A percentile compares a stretch with the other conserved stretches of the same genome.
These are phyloP conservation scores for Fusarium globosum DNA, from an alignment of 2,329 filamentous ascomycete species.

Conservation along the genomic window DNA sequence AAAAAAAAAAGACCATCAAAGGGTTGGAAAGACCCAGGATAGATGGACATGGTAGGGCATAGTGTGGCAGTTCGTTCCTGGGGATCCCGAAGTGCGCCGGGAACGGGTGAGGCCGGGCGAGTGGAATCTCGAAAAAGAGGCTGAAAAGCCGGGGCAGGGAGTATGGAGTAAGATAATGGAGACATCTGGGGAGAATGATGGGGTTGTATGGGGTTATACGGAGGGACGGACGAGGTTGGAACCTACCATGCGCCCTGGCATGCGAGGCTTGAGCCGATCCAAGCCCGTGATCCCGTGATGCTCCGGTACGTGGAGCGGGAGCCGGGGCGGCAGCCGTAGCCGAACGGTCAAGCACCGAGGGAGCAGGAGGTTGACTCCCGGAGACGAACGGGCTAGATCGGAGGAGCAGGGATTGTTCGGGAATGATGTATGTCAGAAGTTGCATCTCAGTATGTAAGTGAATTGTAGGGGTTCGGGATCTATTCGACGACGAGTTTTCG, in stretches of 20 bases:
- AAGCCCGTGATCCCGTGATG: constrained; percentile 47
- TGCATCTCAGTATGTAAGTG: constrained; percentile 24
- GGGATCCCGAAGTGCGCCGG: constrained; percentile 45
- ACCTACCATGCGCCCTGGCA: constrained; percentile 14
- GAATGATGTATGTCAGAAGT: constrained; percentile 13
- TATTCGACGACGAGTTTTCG: constrained; percentile 18
- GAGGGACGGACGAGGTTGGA: constrained; percentile 25
- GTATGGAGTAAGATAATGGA: constrained; percentile 39
- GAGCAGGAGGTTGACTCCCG: constrained; percentile 13
- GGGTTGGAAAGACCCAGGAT: constrained; percentile 8
- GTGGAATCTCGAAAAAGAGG: constrained; percentile 41
- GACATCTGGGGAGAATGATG: constrained; percentile 22
- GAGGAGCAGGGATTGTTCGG: constrained; percentile 40
- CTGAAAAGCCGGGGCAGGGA: constrained; percentile 43
- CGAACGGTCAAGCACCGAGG: constrained; percentile 41
- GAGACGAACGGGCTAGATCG: constrained; percentile 43
- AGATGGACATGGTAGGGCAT: constrained; percentile 22
- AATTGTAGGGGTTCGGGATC: constrained; percentile 11
- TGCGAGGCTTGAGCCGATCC: constrained; percentile 42
- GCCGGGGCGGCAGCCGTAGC: constrained; percentile 41
- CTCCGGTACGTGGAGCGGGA: constrained; percentile 44
- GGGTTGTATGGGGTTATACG: constrained; percentile 34
- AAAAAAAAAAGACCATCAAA: not conserved
- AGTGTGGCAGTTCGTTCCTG: constrained; percentile 41
- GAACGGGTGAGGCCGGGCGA: constrained; percentile 43